These are phyloP conservation scores for Apophysomyces sp. DNA, from an alignment of 371 early-diverging fungal species.

Conservation along the genomic window DNA sequence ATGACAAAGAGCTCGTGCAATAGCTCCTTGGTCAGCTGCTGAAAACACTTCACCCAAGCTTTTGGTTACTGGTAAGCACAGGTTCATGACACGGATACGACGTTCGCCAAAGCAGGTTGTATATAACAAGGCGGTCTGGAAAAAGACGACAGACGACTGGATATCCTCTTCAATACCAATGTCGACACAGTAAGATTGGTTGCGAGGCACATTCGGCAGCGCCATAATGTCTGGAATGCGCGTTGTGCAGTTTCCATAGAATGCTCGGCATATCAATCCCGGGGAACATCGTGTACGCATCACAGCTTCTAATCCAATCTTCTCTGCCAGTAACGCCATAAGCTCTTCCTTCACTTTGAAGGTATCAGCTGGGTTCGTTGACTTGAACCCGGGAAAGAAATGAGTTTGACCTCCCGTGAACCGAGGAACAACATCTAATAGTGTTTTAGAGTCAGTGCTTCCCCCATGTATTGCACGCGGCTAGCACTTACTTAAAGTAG, in stretches of 20 bases:
- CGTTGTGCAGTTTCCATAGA: conserved; percentile 85
- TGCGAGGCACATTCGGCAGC: conserved; percentile 84
- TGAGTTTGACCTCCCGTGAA: conserved; percentile 88
- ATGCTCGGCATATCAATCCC: conserved; percentile 74
- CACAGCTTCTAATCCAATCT: conserved; percentile 84
- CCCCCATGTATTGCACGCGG: too few relatives aligned
- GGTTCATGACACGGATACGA: conserved; percentile 82
- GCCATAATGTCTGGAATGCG: conserved; percentile 84
- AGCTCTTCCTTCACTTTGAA: conserved; percentile 74
- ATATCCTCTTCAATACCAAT: conserved; percentile 76
- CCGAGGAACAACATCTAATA: conserved; percentile 64
- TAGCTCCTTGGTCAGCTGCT: conserved; percentile 68
- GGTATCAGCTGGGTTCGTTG: conserved; percentile 62
- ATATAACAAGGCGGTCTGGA: conserved; percentile 88
- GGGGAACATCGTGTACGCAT: conserved; percentile 84
- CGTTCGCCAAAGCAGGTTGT: conserved; percentile 75
- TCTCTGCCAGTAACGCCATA: conserved; percentile 58
- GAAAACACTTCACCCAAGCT: conserved; percentile 70
- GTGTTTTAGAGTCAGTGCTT: too few relatives aligned
- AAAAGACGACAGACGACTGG: conserved; percentile 61
- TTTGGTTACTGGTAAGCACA: conserved; percentile 74
- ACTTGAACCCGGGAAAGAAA: conserved; percentile 84
- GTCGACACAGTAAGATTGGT: conserved; percentile 84
- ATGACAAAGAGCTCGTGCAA: conserved; percentile 63
- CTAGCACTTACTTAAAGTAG: conserved; percentile 72